Conservation (phyloP, 352 stramenopile species). For the Pythium angustatum region DNA sequence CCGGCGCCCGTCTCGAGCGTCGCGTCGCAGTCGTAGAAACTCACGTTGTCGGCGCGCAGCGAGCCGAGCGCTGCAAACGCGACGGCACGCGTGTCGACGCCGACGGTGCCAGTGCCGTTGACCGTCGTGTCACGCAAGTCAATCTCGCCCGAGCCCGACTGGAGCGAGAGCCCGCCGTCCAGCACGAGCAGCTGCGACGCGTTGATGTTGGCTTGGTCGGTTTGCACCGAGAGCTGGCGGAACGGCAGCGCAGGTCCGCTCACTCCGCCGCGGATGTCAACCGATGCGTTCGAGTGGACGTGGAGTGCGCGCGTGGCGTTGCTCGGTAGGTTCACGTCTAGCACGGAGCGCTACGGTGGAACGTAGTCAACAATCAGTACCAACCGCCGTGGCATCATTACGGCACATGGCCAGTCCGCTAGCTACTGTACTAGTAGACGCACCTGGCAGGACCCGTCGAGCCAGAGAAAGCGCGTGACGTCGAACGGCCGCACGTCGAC, state of each 20-base stretch:
- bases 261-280: slow-evolving; percentile 36
- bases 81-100: slow-evolving; percentile 32
- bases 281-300: slow-evolving; percentile 53
- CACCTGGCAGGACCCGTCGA: slow-evolving; percentile 74
- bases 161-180: slow-evolving; percentile 35
- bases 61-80: slow-evolving; percentile 53
- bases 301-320: slow-evolving; percentile 29
- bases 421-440: too few relatives aligned
- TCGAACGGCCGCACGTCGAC: slow-evolving; percentile 36
- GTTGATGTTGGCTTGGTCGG: slow-evolving; percentile 52
- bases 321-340: slow-evolving; percentile 43
- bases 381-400: too few relatives aligned
- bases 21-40: slow-evolving; percentile 58
- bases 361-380: neutral
- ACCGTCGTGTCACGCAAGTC: slow-evolving; percentile 44
- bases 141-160: slow-evolving; percentile 55
- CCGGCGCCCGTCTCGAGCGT: slow-evolving; percentile 49
- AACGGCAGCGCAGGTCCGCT: slow-evolving; percentile 34
- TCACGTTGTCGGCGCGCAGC: slow-evolving; percentile 44
- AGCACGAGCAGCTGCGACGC: slow-evolving; percentile 41
- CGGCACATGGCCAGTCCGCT: neutral
- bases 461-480: slow-evolving; percentile 57
- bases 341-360: slow-evolving; percentile 37
- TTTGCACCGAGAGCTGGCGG: slow-evolving; percentile 37
- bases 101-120: slow-evolving; percentile 32